Evolutionary conservation across 495 filamentous ascomycete genomes (phyloP), one percentile per base, ranked within the genome.

Genomic region (Trichoderma erinaceum): DNA sequence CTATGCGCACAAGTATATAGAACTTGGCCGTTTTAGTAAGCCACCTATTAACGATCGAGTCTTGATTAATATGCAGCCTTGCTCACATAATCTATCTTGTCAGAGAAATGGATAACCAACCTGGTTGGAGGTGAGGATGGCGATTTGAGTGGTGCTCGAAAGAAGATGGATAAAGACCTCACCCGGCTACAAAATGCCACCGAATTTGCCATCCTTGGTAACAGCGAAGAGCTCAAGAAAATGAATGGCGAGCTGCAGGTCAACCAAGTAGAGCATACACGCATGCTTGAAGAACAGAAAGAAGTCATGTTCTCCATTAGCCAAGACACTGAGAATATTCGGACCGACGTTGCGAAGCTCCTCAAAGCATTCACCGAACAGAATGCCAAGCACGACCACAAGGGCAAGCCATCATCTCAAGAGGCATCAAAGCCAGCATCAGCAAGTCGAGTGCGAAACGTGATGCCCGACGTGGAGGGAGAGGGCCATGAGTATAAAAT

Each of bases 1-100:
- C 3, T 66, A 70, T 68, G 73, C 73, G 35, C 70, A 70, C 68
- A 71, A 71, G 69, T 73, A 73, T 43, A 71, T 69, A 41, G 68
- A 71, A 58, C 67, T 69, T 18, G 69, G 70, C 58, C 65, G 73
- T 25, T 69, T 74, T 44, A 73, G 67, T 68, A 44, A 43, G 67
- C 8, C 16, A 25, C 63, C 10, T 8, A 11, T 13, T 0, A n/a
- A n/a, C 4, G 16, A 8, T 65, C 35, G 8, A 38, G 35, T 38
- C 35, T 27, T 32, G 25, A 16, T 15, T 56, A 61, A 44, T 29
- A 66, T 35, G 16, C 32, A 35, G 16, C 21, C 7, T n/a, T 46
- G 15, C 46, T 64, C 18, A 65, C n/a, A 38, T 35, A 1, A 66
- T 29, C 48, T n/a, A 13, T 65, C 12, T 65, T 65, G 16, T 8